Evolutionary conservation across 768 basidiomycete species (phyloP), one percentile per base, ranked within the genome.

Genomic region (Artomyces pyxidatus): DNA sequence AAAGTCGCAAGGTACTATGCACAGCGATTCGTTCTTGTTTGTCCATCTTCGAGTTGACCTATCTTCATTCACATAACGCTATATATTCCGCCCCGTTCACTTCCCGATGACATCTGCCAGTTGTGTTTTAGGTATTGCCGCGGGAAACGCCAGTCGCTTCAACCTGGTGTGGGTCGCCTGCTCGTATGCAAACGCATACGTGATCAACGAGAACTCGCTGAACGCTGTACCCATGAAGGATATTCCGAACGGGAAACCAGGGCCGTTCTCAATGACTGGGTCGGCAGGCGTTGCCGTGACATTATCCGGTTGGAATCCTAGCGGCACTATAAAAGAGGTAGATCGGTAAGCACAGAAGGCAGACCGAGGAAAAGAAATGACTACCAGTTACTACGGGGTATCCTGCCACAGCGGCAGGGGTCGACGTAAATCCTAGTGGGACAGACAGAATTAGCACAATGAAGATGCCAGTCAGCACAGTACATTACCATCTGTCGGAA

Each of bases 401-500:
- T 14, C 59, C 59, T 12, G 58, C 59, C 23, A 59, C 50, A 1
- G 59, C 59, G 17, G 59, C 45, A 1, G 50, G 43, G 4, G 21
- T 38, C 8, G 54, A 40, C 5, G 54, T 51, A 38, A 52, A 52
- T n/a, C 48, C 56, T 55, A 40, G 16, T 23, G 37, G 5, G 19
- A 8, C 37, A 32, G 23, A 8, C 17, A 4, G 9, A 29, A 10
- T 5, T 25, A 3, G n/a, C 12, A 12, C 14, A 14, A 12, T 19
- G 17, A n/a, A n/a, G 21, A 8, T 41, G 39, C 17, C 8, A 39
- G 28, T 27, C 10, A 5, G 16, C 23, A 26, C 14, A n/a, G 12
- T 19, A 23, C 55, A 41, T 49, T 40, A 67, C 69, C 68, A 43
- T 62, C 58, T 16, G 69, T 62, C 26, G 65, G 65, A 25, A 64